Base-by-base conservation (phyloP, 1,139 yeast genomes). In the Debaryomyces singareniensis region DNA sequence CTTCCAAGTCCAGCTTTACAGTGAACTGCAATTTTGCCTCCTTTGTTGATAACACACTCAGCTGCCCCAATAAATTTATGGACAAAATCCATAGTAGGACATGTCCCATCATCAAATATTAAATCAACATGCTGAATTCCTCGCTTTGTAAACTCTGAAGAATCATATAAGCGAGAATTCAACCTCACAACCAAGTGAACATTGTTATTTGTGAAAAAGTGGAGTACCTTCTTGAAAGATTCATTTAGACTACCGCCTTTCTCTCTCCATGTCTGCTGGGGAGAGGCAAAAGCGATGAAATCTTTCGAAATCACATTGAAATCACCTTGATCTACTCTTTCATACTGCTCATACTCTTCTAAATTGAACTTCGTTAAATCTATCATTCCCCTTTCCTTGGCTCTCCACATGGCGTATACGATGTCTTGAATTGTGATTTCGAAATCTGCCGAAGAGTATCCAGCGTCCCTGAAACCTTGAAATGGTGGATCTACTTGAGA, bases 1-100 rank as follows among this genome's bases (percentile, higher is more conserved):
- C 98, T 75, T 13, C 98, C 98, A 37, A 91, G 66, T 5, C 98
- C 98, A 5, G 98, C 98, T 53, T 93, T 91, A 66, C 98, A 91
- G 56, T 91, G 98, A 11, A 91, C 97, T 2, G 98, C 98, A 35
- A 91, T 80, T 51, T 87, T 87, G 11, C 96, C 96, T 9, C 94
- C 93, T 35, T 78, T 72, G 26, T 69, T 64, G 35, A 89, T 85
- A 14, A 86, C 76, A 30, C 94, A 83, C 51, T 89, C 96, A 2
- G 95, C 91, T 2, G 95, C 96, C 6, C 98, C 98, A 38, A 91
- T 75, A 49, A 91, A 91, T 45, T 84, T 82, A 43, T 84, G 85
- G 7, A 91, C 98, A 47, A 79, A 84, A 13, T 87, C 93, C 73
- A 91, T 70, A 9, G 95, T 84, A 9, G 98, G 98, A 51, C 97